phyloP scores from a whole-genome alignment of 805 yeast genomes.

The Cyberlindnera xylosilytica region DNA sequence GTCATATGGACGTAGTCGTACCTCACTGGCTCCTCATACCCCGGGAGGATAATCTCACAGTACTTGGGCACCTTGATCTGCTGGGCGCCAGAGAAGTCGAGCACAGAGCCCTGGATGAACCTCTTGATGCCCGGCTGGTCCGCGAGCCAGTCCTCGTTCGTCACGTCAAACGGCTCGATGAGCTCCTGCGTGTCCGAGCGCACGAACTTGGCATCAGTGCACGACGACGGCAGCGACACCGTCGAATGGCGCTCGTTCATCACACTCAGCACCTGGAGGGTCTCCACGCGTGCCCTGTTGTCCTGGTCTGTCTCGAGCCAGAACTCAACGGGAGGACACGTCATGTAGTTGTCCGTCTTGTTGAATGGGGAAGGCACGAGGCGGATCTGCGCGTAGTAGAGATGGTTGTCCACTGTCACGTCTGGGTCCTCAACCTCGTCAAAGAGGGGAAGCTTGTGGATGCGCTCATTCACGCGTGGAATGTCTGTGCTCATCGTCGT shows the following conservation, averaged over 20 bases:
- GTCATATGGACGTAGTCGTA: conserved; percentile 43
- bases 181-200: conserved; percentile 18
- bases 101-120: conserved; percentile 36
- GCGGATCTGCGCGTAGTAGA: conserved; percentile 41
- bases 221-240: conserved; percentile 39
- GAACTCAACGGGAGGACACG: conserved; percentile 53
- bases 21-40: conserved; percentile 34
- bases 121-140: conserved; percentile 41
- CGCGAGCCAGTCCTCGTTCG: conserved; percentile 21
- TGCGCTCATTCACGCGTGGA: conserved; percentile 20
- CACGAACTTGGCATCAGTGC: conserved; percentile 43
- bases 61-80: conserved; percentile 37
- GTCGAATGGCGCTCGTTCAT: conserved; percentile 42
- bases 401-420: conserved; percentile 25
- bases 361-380: conserved; percentile 43
- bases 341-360: conserved; percentile 25
- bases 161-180: conserved; percentile 13
- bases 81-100: conserved; percentile 39
- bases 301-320: conserved; percentile 44
- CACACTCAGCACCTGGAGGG: conserved; percentile 41
- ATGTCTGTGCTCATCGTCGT: conserved; percentile 20
- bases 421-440: conserved; percentile 14
- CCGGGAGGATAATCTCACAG: conserved; percentile 36
- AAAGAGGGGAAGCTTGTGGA: conserved; percentile 18
- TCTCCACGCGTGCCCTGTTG: conserved; percentile 31